Evolutionary conservation across 1,284 basidiomycete genomes (phyloP).

Genomic region (Sanghuangporus weigelae): DNA sequence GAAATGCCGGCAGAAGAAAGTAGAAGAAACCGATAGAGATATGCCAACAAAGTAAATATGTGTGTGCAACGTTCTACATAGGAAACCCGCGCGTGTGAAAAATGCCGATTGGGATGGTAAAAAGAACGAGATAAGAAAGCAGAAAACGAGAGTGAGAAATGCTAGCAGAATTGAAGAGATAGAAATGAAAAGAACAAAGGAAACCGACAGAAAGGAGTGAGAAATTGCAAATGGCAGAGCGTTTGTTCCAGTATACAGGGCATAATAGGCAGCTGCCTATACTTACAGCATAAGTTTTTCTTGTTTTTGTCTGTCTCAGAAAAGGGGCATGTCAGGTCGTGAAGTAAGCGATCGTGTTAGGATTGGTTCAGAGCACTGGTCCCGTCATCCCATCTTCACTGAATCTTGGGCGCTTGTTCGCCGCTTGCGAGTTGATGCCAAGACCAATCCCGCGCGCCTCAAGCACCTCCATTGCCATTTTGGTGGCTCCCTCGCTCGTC

Average conservation of each 20-base stretch:
- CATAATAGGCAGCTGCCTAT: slow-evolving; percentile 10
- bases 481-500: slow-evolving; percentile 64
- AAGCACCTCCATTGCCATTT: slow-evolving; percentile 71
- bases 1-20: neutral
- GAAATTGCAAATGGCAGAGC: slow-evolving; percentile 8
- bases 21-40: neutral
- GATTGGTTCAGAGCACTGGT: slow-evolving; percentile 28
- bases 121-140: neutral
- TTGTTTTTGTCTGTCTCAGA: slow-evolving; percentile 20
- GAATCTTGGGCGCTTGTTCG: slow-evolving; percentile 54
- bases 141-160: neutral
- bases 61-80: slow-evolving; percentile 7
- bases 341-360: slow-evolving; percentile 24
- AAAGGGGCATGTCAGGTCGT: slow-evolving; percentile 6
- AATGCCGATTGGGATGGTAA: neutral
- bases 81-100: neutral
- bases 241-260: slow-evolving; percentile 11
- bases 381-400: slow-evolving; percentile 39
- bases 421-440: slow-evolving; percentile 31
- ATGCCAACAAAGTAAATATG: slow-evolving; percentile 10
- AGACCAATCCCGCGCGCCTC: slow-evolving; percentile 69
- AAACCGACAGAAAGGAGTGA: slow-evolving; percentile 8
- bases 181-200: slow-evolving; percentile 7
- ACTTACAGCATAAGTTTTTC: slow-evolving; percentile 26
- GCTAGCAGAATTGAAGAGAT: neutral